phyloP scores from a whole-genome alignment of 352 stramenopile genomes.

The Phytophthora pinifolia region DNA sequence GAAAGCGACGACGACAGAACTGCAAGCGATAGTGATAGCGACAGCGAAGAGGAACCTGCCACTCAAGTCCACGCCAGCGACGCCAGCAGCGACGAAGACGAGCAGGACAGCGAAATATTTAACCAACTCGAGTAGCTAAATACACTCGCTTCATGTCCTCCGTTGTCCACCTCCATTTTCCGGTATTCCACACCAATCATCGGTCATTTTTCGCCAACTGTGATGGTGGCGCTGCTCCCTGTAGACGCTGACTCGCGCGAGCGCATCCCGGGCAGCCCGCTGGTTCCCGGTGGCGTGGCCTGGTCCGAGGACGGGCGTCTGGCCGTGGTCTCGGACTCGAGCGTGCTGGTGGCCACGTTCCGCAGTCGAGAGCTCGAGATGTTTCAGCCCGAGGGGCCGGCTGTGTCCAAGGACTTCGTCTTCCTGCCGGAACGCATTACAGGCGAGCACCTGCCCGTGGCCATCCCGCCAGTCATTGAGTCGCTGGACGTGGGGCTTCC shows the following conservation, averaged over 20 bases:
- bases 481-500: conserved; percentile 31
- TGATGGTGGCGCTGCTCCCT: conserved; percentile 26
- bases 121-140: conserved; percentile 20
- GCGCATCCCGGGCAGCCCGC: conserved; percentile 71
- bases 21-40: background rate
- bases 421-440: conserved; percentile 48
- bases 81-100: conserved; percentile 6
- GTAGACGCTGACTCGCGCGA: conserved; percentile 50
- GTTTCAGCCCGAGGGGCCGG: conserved; percentile 74
- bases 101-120: conserved; percentile 20
- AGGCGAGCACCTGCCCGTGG: conserved; percentile 53
- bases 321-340: conserved; percentile 70
- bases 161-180: background rate
- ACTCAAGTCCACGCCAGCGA: conserved; percentile 9
- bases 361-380: conserved; percentile 78
- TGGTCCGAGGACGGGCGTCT: conserved; percentile 80
- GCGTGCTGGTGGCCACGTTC: conserved; percentile 80
- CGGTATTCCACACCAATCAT: conserved; percentile 8
- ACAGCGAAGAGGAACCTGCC: background rate
- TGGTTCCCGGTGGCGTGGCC: conserved; percentile 60
- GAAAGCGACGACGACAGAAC: conserved; percentile 4
- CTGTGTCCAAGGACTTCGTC: conserved; percentile 84
- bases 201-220: conserved; percentile 10
- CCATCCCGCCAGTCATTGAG: conserved; percentile 49
- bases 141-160: background rate